Evolutionary conservation across 202 grass and related monocot species (phyloP), one percentile per base, ranked within the genome.

Genomic region (Cymbopogon flexuosus): DNA sequence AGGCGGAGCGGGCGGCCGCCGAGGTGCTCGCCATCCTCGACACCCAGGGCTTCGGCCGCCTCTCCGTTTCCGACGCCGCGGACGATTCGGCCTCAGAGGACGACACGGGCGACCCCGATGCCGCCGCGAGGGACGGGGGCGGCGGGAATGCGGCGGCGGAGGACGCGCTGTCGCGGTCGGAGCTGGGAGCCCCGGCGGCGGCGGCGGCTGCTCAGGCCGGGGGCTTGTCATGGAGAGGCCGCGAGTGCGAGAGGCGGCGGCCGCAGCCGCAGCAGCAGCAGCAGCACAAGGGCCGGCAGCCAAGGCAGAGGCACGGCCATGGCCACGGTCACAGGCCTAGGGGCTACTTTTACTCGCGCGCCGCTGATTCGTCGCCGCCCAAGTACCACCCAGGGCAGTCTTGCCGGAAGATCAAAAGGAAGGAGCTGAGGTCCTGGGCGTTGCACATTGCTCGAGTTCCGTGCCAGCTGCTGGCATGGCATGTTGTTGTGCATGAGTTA

Each of bases 361-460:
- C 83, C 27, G 76, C 79, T 15, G 88, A 95, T 29, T 82, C 92
- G 31, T 95, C 88, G 75, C 96, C 88, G 72, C 96, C 96, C n/a
- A 99, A 95, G 41, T 99, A 99, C 77, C 87, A 91, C 14, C 84
- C 79, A 7, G 96, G 92, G 6, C 93, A 95, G 72, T 99, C 96
- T 31, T 99, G 96, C 83, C 84, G 96, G 70, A 99, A 91, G 85
- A 87, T 96, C 70, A 91, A 88, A 82, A 78, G 57, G 42, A 99
- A 92, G 81, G 91, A 97, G 70, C 64, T 86, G 43, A 89, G 88
- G 92, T 99, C 83, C 61, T 5, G 57, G 39, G 0, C 61, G 22
- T 46, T 62, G 9, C 21, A 29, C 51, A 57, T 57, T 22, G 52
- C n/a, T 57, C 52, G 3, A 57, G 8, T 39, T 40, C 2, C 16